Conservation (phyloP, 2,329 filamentous ascomycete species). For the Fragosphaeria purpurea region DNA sequence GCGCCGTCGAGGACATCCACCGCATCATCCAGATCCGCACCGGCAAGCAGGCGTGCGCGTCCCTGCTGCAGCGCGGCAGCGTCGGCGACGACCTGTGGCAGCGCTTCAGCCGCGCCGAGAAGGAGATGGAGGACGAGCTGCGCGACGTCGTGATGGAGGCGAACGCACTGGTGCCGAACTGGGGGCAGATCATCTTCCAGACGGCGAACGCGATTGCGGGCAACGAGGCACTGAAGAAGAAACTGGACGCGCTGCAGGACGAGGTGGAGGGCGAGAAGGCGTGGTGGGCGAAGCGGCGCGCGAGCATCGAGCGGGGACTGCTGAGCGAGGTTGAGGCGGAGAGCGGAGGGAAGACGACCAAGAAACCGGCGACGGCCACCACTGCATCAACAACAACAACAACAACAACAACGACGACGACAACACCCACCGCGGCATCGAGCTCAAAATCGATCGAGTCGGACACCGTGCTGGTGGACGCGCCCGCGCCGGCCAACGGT, state of each 20-base stretch:
- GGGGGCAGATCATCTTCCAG: constrained; percentile 95
- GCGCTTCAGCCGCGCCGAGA: constrained; percentile 81
- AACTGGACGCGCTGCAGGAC: constrained; percentile 63
- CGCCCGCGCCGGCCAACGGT: constrained; percentile 22
- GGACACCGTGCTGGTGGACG: constrained; percentile 69
- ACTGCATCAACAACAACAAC: too few relatives aligned
- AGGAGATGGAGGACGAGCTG: constrained; percentile 94
- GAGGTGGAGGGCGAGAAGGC: constrained; percentile 65
- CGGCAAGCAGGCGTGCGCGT: constrained; percentile 78
- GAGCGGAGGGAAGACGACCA: too few relatives aligned
- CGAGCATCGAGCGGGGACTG: constrained; percentile 63
- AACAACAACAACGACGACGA: constrained; percentile 51
- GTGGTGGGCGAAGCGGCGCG: constrained; percentile 85
- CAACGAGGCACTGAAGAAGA: constrained; percentile 66
- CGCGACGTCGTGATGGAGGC: constrained; percentile 93
- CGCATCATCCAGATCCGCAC: constrained; percentile 81
- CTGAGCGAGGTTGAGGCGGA: constrained; percentile 67
- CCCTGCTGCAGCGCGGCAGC: constrained; percentile 76
- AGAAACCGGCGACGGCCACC: too few relatives aligned
- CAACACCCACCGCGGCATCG: constrained; percentile 35
- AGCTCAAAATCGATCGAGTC: constrained; percentile 34
- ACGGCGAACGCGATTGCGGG: constrained; percentile 91
- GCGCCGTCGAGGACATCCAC: constrained; percentile 87
- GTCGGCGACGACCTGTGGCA: constrained; percentile 96
- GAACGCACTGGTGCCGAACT: constrained; percentile 77